Percentiles rank a stretch among this genome's conserved stretches.
Evolutionary conservation across 73 alveolate species (phyloP).

Genomic region (Tetrahymena elliotti): DNA sequence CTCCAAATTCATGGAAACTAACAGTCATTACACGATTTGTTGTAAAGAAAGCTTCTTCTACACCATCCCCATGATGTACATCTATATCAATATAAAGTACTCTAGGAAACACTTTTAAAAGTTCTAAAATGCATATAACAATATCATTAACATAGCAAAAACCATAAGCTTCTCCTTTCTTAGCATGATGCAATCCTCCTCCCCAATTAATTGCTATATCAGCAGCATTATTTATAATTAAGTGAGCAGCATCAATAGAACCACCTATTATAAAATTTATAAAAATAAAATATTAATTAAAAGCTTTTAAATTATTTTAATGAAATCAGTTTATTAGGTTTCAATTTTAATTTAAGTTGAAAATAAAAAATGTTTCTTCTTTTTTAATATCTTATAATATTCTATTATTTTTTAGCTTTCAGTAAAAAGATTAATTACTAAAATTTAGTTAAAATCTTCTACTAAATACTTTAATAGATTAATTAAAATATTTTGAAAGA

Average conservation of each 20-base stretch:
- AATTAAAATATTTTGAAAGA: too few relatives aligned
- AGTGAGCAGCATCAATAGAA: conserved; percentile 85
- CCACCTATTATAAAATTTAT: conserved; percentile 70
- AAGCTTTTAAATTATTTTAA: too few relatives aligned
- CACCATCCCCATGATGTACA: conserved; percentile 99
- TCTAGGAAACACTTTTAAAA: conserved; percentile 81
- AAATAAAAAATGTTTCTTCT: too few relatives aligned
- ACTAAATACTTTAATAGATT: too few relatives aligned
- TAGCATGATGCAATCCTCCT: conserved; percentile 98
- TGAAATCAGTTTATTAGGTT: not conserved
- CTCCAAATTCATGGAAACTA: conserved; percentile 91
- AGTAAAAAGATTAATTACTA: too few relatives aligned
- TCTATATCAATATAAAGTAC: conserved; percentile 96
- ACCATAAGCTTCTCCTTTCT: conserved; percentile 92
- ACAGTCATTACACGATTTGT: conserved; percentile 93
- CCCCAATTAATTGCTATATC: conserved; percentile 96
- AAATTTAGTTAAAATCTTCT: too few relatives aligned
- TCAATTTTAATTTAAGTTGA: not conserved
- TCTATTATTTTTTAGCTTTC: too few relatives aligned
- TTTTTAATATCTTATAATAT: too few relatives aligned
- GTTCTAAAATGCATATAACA: conserved; percentile 89
- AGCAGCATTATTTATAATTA: conserved; percentile 70
- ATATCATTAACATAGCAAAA: conserved; percentile 96
- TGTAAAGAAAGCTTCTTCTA: conserved; percentile 95
- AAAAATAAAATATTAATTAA: conserved; percentile 17